Evolutionary conservation across 352 stramenopile species (phyloP), one percentile per base, ranked within the genome.

Genomic region (Pythium aquatile): DNA sequence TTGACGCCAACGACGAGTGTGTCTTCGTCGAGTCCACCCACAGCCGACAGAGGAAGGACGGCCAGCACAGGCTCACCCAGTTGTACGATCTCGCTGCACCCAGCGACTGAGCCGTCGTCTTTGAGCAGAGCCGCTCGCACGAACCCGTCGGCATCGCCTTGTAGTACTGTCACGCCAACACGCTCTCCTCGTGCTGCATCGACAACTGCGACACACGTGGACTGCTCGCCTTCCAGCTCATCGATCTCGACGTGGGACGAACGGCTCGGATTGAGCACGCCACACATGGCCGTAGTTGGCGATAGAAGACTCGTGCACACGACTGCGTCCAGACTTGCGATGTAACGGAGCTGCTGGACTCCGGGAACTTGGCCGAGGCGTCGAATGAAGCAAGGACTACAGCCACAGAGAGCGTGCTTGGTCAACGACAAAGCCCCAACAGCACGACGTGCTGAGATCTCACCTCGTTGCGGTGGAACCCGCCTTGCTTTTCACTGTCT

Each of bases 181-280:
- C 51, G 24, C 76, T 48, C 0, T 9, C 52, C 13, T 9, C 42
- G 40, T n/a, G 13, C 1, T 7, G 13, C 26, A 6, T 48, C n/a
- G 17, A 62, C 1, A 10, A 68, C 72, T 29, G 76, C 28, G 11
- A 75, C 52, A 30, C 71, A 77, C 39, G 78, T 89, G 5, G 81
- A 85, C n/a, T 86, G 80, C 24, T 93, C 78, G 2, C 73, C 84
- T 69, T 93, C 84, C 1, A 93, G 61, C 11, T 75, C 74, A 1
- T 87, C 73, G 8, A 93, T 47, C 47, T 93, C 74, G 1, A 70
- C 20, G 14, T 30, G 10, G 24, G 11, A 40, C 10, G 37, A 53
- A 33, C 59, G 37, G 2, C 37, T 53, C 30, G 53, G 58, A 1
- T 53, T 32, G 35, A 30, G 20, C 55, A 56, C 54, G 16, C 54